These are phyloP conservation scores for Sporothrix pseudoabietina DNA, from an alignment of 2,329 filamentous ascomycete species.

Conservation along the genomic window DNA sequence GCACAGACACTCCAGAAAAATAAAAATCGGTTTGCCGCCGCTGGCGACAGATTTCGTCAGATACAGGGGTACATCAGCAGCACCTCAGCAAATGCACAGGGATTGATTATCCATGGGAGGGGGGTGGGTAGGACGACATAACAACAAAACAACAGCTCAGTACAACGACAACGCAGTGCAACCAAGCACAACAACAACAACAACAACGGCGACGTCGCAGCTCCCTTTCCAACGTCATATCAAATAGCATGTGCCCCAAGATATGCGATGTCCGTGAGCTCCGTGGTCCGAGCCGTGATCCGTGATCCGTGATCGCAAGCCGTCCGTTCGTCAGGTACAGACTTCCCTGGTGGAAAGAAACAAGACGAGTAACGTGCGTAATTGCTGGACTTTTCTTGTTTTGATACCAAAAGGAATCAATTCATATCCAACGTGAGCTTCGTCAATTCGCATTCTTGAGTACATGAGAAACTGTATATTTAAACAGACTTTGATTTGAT, in stretches of 20 bases:
- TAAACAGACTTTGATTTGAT: too few species aligned
- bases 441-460: too few species aligned
- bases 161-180: background rate
- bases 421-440: background rate
- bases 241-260: background rate
- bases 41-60: background rate
- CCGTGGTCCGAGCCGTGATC: background rate
- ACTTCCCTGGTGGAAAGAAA: background rate
- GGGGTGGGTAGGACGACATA: background rate
- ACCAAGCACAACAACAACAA: background rate
- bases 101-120: background rate
- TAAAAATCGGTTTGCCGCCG: slow-evolving; percentile 16
- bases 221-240: background rate
- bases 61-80: background rate
- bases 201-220: background rate
- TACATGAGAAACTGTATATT: too few species aligned
- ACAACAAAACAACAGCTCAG: background rate
- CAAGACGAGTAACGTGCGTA: background rate
- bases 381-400: background rate
- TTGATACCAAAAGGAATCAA: background rate
- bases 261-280: background rate
- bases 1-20: slow-evolving; percentile 5
- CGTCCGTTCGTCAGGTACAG: background rate
- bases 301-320: background rate
- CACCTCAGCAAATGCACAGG: background rate